A percentile compares a stretch with the other conserved stretches of the same genome.
Conservation (phyloP, 2,329 filamentous ascomycete genomes). For the Phialemonium atrogriseum region DNA sequence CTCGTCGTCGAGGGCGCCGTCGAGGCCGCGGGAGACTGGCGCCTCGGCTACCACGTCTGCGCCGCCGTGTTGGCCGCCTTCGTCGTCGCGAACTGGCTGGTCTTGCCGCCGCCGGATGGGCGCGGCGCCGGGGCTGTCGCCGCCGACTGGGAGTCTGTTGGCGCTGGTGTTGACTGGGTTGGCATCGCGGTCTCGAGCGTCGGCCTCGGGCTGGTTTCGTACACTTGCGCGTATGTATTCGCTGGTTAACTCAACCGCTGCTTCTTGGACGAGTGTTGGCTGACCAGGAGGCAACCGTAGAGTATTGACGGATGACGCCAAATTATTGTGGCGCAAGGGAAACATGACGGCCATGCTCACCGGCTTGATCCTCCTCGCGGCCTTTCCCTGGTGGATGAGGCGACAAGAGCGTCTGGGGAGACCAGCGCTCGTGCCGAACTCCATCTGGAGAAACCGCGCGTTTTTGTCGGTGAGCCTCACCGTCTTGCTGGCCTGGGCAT, state of each 20-base stretch:
- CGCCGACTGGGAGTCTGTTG: too few relatives aligned
- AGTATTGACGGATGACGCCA: too few relatives aligned
- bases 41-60: conserved; percentile 34
- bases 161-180: too few relatives aligned
- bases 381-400: conserved; percentile 48
- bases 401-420: conserved; percentile 25
- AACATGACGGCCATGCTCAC: too few relatives aligned
- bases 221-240: conserved; percentile 36
- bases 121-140: too few relatives aligned
- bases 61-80: conserved; percentile 27
- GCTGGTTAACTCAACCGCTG: conserved; percentile 9
- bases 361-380: conserved; percentile 31
- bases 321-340: too few relatives aligned
- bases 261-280: too few relatives aligned
- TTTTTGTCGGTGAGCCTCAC: conserved; percentile 48
- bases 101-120: too few relatives aligned
- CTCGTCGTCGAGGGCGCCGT: conserved; percentile 41
- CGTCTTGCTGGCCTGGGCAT: conserved; percentile 35
- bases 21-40: conserved; percentile 37
- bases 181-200: conserved; percentile 38
- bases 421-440: conserved; percentile 54
- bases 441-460: conserved; percentile 47
- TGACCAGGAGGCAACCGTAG: too few relatives aligned
- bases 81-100: conserved; percentile 22
- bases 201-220: conserved; percentile 33